A percentile compares a stretch with the other conserved stretches of the same genome.
Conservation (phyloP, 495 filamentous ascomycete species). For the Penicillium subrubescens region DNA sequence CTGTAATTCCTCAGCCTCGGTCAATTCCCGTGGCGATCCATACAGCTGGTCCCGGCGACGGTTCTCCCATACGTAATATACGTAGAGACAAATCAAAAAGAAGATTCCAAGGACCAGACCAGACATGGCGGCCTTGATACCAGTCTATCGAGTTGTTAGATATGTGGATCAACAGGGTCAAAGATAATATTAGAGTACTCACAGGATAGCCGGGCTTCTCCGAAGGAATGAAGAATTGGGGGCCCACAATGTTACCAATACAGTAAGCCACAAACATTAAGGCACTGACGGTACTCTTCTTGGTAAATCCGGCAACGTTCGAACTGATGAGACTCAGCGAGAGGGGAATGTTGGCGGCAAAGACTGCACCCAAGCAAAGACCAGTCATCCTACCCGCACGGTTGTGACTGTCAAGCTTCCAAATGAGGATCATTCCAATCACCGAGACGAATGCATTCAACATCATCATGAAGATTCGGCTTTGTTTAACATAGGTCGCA, state of each 20-base stretch:
- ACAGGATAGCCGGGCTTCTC: conserved; percentile 40
- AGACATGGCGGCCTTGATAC: conserved; percentile 34
- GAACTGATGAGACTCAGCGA: conserved; percentile 56
- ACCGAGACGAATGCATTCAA: conserved; percentile 36
- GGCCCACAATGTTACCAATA: conserved; percentile 42
- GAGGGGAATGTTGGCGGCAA: conserved; percentile 57
- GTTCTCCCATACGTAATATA: conserved; percentile 30
- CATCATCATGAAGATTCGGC: conserved; percentile 39
- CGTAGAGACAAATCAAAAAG: conserved; percentile 28
- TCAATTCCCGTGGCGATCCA: conserved; percentile 26
- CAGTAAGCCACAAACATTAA: conserved; percentile 43
- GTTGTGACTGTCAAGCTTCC: conserved; percentile 53
- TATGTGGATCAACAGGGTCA: not conserved
- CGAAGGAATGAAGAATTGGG: conserved; percentile 36
- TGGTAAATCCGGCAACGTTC: conserved; percentile 68
- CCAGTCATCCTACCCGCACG: conserved; percentile 54
- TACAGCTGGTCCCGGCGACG: conserved; percentile 28
- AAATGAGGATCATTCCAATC: conserved; percentile 60
- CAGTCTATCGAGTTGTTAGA: conserved; percentile 20
- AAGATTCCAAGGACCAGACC: conserved; percentile 30
- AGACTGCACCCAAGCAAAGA: conserved; percentile 55
- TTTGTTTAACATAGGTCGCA: conserved; percentile 29
- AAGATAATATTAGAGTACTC: conserved; percentile 11
- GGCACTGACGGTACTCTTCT: conserved; percentile 53
- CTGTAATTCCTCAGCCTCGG: conserved; percentile 29